Evolutionary conservation across 805 yeast species (phyloP), one percentile per base, ranked within the genome.

Genomic region (Saccharomyces cerevisiae): DNA sequence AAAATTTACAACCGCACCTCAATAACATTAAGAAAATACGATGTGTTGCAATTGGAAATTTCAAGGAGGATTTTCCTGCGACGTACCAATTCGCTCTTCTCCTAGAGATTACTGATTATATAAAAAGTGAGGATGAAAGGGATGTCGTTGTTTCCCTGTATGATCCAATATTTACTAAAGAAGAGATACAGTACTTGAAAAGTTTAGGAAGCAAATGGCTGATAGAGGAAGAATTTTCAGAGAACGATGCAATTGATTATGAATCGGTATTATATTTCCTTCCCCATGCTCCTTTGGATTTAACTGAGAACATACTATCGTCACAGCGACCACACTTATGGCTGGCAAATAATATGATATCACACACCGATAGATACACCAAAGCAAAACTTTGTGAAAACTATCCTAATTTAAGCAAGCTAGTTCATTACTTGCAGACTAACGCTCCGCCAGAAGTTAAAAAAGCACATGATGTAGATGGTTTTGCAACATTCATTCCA

Each of bases 1-100:
- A 59, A 4, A 47, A 59, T 0, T 50, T 73, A 6, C 51, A 54
- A 3, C 55, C 54, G 26, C 52, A 52, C 27, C 48, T 46, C 2
- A 32, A 9, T 3, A 17, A 51, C 4, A 57, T 73, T 10, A 56
- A 52, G 1, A 59, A 55, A 28, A 75, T 87, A 56, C 72, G 89
- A 60, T 87, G 92, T 61, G 67, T 87, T 30, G 95, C 92, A 0
- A 70, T 87, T 22, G 96, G 95, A 0, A 75, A 82, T 4, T 86
- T 89, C 3, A 67, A 78, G 13, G 78, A 78, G 6, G 84, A 80
- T 52, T 66, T 62, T n/a, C 78, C 79, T 26, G 85, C 92, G 1
- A 69, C 81, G 46, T 85, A 77, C 65, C 96, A 87, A 67, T 64
- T 86, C 9, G 90, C 89, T 1, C 66, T 81, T 49, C 64, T 86